Evolutionary conservation across 192 early-diverging fungal species (phyloP), one percentile per base, ranked within the genome.

Genomic region (Umbelopsis ramanniana): DNA sequence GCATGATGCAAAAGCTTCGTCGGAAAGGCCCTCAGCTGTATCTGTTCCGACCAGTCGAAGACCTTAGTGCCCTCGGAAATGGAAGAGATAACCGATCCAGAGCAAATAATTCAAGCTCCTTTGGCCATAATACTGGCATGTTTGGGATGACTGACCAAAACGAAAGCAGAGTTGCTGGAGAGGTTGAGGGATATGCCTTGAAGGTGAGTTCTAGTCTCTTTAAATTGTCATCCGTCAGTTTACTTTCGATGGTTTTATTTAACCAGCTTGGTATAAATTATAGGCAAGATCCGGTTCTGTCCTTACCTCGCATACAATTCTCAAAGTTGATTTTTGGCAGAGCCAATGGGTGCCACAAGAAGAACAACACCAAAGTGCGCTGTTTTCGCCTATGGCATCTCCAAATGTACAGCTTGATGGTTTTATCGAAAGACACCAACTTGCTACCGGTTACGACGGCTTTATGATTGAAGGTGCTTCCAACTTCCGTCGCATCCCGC

Each of bases 271-370:
- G 8, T 43, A 10, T 29, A 22, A 9, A 52, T 77, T 17, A 40
- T 67, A 86, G 82, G 75, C 80, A 48, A 76, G 89, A 35, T 74
- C 79, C 12, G 89, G 89, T 19, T 70, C 76, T 50, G 89, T 90
- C 12, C 75, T 90, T 4, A 84, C 76, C 19, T 79, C 77, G 1
- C 80, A 90, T 52, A 88, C 85, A 2, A 88, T 90, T 63, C 74
- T 90, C 40, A 90, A 90, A 72, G 77, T 88, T 2, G 89, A 90
- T 47, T 82, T 82, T 43, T 90, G 89, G 89, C 43, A 74, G 10
- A 47, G 43, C 11, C 66, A 60, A 8, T 48, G 68, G 38, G 57
- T 17, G 15, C 57, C 26, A 19, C 57, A 73, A n/a, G 76, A 73
- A 21, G 68, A 52, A 8, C 72, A 71, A 43, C 40, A 43, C 40